phyloP scores from a whole-genome alignment of 2,329 filamentous ascomycete species.

The Colletotrichum cuscutae region DNA sequence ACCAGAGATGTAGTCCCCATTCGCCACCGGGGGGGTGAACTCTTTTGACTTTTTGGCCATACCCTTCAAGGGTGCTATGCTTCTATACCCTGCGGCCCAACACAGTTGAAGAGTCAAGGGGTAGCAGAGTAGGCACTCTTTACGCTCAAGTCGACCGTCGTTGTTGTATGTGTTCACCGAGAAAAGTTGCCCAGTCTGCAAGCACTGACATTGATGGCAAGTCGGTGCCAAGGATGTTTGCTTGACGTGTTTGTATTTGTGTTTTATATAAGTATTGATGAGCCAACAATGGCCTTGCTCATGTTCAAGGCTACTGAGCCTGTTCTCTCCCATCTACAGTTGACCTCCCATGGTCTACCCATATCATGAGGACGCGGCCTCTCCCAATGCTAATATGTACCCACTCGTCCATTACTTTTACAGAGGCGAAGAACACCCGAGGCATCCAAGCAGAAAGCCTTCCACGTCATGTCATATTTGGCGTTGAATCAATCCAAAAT shows the following conservation, averaged over 20 bases:
- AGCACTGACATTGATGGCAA: neutral
- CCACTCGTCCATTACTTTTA: conserved; percentile 32
- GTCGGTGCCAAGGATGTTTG: neutral
- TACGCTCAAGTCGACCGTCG: neutral
- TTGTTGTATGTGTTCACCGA: neutral
- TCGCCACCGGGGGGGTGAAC: no score
- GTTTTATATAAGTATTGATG: conserved; percentile 13
- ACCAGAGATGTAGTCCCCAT: no score
- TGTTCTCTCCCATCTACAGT: conserved; percentile 18
- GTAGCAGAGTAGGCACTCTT: neutral
- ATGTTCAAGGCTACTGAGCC: conserved; percentile 8
- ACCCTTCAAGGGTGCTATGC: no score
- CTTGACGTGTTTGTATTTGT: conserved; percentile 25
- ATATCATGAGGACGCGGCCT: neutral
- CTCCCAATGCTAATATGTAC: conserved; percentile 15
- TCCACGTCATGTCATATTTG: conserved; percentile 8
- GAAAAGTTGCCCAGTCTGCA: neutral
- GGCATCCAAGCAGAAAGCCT: conserved; percentile 9
- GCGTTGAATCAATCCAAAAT: conserved; percentile 33
- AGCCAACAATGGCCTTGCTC: conserved; percentile 6
- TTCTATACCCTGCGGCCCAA: neutral
- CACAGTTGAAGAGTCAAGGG: fast-evolving
- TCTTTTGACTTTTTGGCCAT: no score
- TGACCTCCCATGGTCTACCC: conserved; percentile 15
- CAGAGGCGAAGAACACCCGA: conserved; percentile 21